A percentile compares a stretch with the other conserved stretches of the same genome.
phyloP scores from a whole-genome alignment of 495 filamentous ascomycete genomes.

The Thermochaetoides thermophila region DNA sequence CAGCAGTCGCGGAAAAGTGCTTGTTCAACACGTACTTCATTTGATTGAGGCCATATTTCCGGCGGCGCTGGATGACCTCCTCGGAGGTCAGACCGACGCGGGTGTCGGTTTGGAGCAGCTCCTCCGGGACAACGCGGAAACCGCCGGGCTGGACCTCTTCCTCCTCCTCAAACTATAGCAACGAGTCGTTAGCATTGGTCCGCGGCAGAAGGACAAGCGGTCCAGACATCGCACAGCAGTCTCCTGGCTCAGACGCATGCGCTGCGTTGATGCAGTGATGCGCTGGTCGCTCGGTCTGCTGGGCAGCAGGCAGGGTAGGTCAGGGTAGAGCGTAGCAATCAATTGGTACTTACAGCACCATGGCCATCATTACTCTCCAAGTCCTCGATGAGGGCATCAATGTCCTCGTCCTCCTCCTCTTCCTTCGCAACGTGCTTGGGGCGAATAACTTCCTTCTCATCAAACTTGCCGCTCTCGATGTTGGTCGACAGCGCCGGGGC shows the following conservation, averaged over 20 bases:
- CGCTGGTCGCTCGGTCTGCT: too few species aligned
- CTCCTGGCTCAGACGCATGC: too few species aligned
- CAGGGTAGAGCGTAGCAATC: too few species aligned
- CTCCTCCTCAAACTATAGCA: constrained; percentile 41
- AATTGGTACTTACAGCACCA: constrained; percentile 17
- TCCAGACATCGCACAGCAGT: too few species aligned
- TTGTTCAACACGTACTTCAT: constrained; percentile 44
- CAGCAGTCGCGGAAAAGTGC: too few species aligned
- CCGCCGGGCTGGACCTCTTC: constrained; percentile 35
- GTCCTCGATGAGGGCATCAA: constrained; percentile 70
- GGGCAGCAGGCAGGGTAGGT: too few species aligned
- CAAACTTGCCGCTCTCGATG: constrained; percentile 39
- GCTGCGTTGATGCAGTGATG: too few species aligned
- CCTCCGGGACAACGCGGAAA: constrained; percentile 43
- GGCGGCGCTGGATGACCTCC: constrained; percentile 55
- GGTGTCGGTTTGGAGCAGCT: constrained; percentile 52
- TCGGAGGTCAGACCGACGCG: constrained; percentile 50
- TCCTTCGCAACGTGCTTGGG: constrained; percentile 26
- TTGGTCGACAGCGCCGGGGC: constrained; percentile 38
- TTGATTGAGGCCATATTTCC: constrained; percentile 72
- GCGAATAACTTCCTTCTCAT: constrained; percentile 34
- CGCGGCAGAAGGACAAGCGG: too few species aligned
- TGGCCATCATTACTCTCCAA: constrained; percentile 65
- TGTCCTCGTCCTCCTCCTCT: constrained; percentile 56
- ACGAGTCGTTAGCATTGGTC: too few species aligned